Evolutionary conservation across 2,329 filamentous ascomycete species (phyloP), one percentile per base, ranked within the genome.

Genomic region (Fusarium denticulatum): DNA sequence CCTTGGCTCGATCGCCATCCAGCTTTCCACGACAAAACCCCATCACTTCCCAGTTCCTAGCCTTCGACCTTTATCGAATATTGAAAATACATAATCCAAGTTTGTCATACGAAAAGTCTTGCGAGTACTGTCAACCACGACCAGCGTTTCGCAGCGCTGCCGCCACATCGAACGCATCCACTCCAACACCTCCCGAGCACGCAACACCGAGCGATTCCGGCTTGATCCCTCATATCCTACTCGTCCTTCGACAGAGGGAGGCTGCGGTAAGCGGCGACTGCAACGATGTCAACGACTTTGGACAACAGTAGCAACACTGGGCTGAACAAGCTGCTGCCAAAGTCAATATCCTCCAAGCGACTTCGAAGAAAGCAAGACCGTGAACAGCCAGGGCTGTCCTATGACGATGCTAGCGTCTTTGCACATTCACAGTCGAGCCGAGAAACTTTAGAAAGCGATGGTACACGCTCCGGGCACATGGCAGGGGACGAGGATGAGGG

Each of bases 301-400:
- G 77, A 78, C 52, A 77, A 71, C 74, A 74, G 76, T 36, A 73
- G 67, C 63, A 77, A 67, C 72, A 83, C 79, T 70, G 82, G 83
- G 18, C 80, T 89, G 47, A 84, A 82, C 64, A 90, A 88, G 80
- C 83, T 90, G 36, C 80, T 91, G 40, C 85, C 88, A 58, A 88
- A 87, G 77, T 82, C 84, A 42, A 84, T 90, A 60, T 81, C 82
- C 34, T 83, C 83, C 53, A 88, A 86, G 76, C 85, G 86, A 52
- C 84, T 86, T 53, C 83, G 83, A 64, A 86, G 83, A 80, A 87
- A 84, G 79, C 83, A 86, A 61, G 84, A 85, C 20, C 71, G 81
- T 80, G 75, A 85, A 81, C 60, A 73, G 16, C 76, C 77, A 47
- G 75, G 78, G 63, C 77, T 71, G 60, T 73, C 65, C 40, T 70